These are phyloP conservation scores for Gaultheria prostrata DNA, from an alignment of 148 eudicot species.

Conservation along the genomic window DNA sequence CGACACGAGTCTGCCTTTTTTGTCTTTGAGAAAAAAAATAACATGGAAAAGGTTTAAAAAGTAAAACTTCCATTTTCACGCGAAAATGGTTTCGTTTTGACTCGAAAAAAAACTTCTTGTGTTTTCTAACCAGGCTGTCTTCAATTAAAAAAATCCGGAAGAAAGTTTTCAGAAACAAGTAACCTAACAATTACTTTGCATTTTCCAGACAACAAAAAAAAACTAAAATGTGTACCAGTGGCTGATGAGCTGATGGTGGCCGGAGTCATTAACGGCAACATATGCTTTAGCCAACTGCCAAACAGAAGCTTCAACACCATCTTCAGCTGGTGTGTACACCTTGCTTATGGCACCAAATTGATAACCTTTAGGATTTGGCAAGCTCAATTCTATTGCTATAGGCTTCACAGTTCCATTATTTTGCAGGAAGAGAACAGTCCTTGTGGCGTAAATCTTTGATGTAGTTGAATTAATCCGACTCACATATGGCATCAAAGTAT, in stretches of 20 bases:
- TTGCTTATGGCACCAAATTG: conserved; percentile 17
- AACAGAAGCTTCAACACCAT: conserved; percentile 31
- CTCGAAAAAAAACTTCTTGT: background rate
- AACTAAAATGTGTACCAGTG: conserved; percentile 29
- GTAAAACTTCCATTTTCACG: background rate
- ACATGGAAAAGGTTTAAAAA: background rate
- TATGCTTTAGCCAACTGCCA: conserved; percentile 52
- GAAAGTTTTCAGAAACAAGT: background rate
- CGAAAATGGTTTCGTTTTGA: background rate
- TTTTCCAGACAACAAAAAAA: background rate
- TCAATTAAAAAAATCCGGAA: background rate
- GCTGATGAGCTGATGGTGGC: conserved; percentile 43
- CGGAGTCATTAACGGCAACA: conserved; percentile 45
- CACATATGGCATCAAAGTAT: conserved; percentile 28
- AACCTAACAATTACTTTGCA: background rate
- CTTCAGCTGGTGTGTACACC: conserved; percentile 27
- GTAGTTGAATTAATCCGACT: conserved; percentile 22
- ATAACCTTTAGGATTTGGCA: conserved; percentile 19
- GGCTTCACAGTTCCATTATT: conserved; percentile 22
- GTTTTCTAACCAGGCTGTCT: background rate
- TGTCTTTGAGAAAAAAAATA: background rate
- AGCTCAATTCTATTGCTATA: conserved; percentile 21
- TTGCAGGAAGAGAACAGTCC: conserved; percentile 29
- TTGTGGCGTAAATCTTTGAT: conserved; percentile 27
- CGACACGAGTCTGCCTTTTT: background rate